Evolutionary conservation across 148 eudicot genomes (phyloP), one percentile per base, ranked within the genome.

Genomic region (Rhododendron molle): DNA sequence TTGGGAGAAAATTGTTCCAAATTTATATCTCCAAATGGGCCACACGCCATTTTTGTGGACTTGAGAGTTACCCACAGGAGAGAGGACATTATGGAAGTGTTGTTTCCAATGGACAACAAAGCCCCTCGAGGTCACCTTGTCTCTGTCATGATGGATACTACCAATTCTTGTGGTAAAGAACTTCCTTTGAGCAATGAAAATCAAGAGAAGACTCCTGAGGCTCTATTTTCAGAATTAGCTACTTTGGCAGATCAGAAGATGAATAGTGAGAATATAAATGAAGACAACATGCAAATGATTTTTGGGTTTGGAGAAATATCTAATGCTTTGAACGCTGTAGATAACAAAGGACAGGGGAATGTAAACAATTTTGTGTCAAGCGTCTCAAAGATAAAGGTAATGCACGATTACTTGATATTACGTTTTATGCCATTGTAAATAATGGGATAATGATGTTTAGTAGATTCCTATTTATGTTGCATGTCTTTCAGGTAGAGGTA

Each of bases 11-110:
- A 73, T 16, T 50, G 50, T 62, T n/a, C 78, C 8, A 46, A 44
- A 23, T 78, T 77, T 76, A 3, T 72, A 38, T 78, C 65, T 77
- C 83, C 76, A 16, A 74, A 67, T 74, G 62, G 23, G 5, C 23
- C 62, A 18, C 62, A 56, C 23, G 91, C 89, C 82, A 83, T 87
- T 47, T 91, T 86, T 43, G 83, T 93, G 69, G 76, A 91, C 76
- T 83, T 88, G 88, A 82, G 71, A 38, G 74, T 47, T 32, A 32
- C 16, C 28, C 32, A 44, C 18, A 72, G 78, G 32, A 74, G 80
- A 85, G 78, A 86, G 30, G 79, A 78, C 28, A 44, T 90, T 44
- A 14, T 89, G 49, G 67, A 72, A 16, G 34, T 26, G 18, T 28
- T 91, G 87, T 90, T 90, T 81, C 86, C 85, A 3, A 49, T 18